Conservation (phyloP, 179 eudicot genomes). For the Dionaea muscipula region DNA sequence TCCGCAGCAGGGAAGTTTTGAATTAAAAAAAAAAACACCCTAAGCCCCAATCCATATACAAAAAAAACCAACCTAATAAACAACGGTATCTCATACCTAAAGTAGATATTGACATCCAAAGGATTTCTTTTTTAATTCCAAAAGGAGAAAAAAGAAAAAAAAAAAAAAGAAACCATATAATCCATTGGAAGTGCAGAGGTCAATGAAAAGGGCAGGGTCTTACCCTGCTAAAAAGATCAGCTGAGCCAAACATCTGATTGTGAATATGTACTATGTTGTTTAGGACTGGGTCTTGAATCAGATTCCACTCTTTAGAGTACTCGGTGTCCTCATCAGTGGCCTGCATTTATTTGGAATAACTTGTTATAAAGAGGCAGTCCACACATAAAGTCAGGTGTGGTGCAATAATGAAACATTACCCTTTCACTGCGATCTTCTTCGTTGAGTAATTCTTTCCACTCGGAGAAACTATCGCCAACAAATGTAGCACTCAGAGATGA, state of each 20-base stretch:
- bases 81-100: no score
- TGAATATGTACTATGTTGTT: slow-evolving; percentile 49
- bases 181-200: background rate
- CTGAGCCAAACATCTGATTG: slow-evolving; percentile 67
- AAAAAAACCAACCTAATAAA: no score
- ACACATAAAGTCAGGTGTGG: background rate
- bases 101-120: no score
- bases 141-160: background rate
- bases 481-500: slow-evolving; percentile 41
- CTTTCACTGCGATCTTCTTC: slow-evolving; percentile 34
- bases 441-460: slow-evolving; percentile 66
- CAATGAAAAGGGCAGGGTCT: slow-evolving; percentile 6
- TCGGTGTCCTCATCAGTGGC: slow-evolving; percentile 34
- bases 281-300: slow-evolving; percentile 44
- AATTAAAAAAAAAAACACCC: no score
- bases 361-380: background rate
- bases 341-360: slow-evolving; percentile 11
- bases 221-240: slow-evolving; percentile 50
- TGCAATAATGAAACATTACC: slow-evolving; percentile 23
- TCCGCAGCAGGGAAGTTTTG: no score
- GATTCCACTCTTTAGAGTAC: slow-evolving; percentile 43
- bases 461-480: slow-evolving; percentile 44
- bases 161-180: background rate
- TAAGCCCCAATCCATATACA: no score
- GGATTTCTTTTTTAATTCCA: no score